Evolutionary conservation across 2,329 filamentous ascomycete genomes (phyloP).

Genomic region (Chaetomiaceae sp.): DNA sequence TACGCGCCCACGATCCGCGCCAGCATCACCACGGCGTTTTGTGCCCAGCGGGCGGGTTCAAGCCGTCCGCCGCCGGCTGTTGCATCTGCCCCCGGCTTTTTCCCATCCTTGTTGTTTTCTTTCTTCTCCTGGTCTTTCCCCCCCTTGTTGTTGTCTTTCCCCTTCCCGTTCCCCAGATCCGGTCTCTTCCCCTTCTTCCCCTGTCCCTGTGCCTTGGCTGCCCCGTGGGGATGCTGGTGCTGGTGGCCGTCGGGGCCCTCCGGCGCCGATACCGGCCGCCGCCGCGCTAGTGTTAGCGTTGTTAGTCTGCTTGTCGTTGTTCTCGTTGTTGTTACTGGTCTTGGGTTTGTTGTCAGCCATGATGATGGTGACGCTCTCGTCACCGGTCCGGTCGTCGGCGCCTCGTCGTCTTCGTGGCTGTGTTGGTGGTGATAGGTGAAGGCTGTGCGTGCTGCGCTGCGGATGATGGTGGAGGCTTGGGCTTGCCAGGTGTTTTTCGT

Average conservation of each 20-base stretch:
- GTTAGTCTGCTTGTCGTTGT: background rate
- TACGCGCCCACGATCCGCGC: slow-evolving; percentile 25
- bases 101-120: background rate
- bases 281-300: background rate
- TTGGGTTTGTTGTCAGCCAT: too few species aligned
- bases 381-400: background rate
- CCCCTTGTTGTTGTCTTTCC: background rate
- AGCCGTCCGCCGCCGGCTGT: too few species aligned
- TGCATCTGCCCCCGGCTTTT: background rate
- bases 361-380: too few species aligned
- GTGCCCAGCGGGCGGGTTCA: background rate
- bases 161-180: too few species aligned
- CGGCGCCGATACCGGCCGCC: slow-evolving; percentile 14
- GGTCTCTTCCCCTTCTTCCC: background rate
- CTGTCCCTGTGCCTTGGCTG: background rate
- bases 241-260: background rate
- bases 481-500: background rate
- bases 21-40: slow-evolving; percentile 13
- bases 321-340: too few species aligned
- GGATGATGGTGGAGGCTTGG: slow-evolving; percentile 21
- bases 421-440: slow-evolving; percentile 19
- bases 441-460: slow-evolving; percentile 26
- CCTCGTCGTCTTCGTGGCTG: background rate
- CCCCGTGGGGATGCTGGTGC: slow-evolving; percentile 1
- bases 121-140: background rate